Conservation (phyloP, 2,329 filamentous ascomycete genomes). For the Hypomyces perniciosus region DNA sequence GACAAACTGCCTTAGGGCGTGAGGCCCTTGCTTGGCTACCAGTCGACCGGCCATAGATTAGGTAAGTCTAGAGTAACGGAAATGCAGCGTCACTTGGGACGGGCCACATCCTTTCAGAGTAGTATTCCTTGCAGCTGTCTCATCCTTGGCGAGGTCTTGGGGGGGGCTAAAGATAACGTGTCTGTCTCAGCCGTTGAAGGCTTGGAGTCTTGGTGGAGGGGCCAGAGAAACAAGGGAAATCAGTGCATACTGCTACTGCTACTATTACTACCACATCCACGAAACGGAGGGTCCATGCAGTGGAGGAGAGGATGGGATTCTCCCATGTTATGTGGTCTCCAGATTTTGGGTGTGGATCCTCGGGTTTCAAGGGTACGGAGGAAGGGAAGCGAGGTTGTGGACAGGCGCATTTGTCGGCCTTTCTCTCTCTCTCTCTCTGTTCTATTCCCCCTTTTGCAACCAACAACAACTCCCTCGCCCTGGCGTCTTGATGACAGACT, state of each 20-base stretch:
- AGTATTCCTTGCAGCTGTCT: constrained; percentile 6
- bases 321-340: too few relatives aligned
- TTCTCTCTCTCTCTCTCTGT: neutral
- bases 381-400: constrained; percentile 7
- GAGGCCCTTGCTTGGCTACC: constrained; percentile 8
- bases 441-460: neutral
- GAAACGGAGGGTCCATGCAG: too few relatives aligned
- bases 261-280: neutral
- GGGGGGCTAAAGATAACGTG: constrained; percentile 3
- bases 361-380: neutral
- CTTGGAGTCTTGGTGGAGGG: neutral
- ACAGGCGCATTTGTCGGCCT: constrained; percentile 7
- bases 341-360: constrained; percentile 1
- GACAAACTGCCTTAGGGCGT: constrained; percentile 6
- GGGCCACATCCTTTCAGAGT: constrained; percentile 1
- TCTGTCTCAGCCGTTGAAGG: constrained; percentile 2
- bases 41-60: constrained; percentile 6
- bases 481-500: neutral
- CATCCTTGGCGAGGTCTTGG: constrained; percentile 4
- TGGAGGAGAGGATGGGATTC: too few relatives aligned
- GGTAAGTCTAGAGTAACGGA: constrained; percentile 15
- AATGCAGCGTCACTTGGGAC: neutral
- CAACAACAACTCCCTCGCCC: constrained; percentile 4
- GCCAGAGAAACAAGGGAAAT: constrained; percentile 1
- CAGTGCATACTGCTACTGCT: neutral